Base-by-base conservation (phyloP, 2,329 filamentous ascomycete species). In the Teratosphaeria zuluensis region DNA sequence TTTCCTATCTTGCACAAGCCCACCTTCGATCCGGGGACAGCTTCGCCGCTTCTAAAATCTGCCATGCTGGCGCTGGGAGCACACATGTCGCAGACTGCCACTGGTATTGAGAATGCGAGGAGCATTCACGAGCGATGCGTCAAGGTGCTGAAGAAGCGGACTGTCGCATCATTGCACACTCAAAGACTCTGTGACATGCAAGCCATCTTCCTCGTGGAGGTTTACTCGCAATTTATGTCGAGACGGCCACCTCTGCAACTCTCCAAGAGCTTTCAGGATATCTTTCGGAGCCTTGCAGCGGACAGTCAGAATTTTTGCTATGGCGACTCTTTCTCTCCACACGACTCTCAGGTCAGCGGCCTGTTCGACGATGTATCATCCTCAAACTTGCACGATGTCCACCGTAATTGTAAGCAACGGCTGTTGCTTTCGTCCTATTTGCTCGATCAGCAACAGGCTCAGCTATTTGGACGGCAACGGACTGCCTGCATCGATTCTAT, bases 51-150 rank as follows among this genome's bases (percentile, higher is more conserved):
- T 64, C 69, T 78, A n/a, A 69, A 67, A 51, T 74, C 75, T 28
- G 72, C 75, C n/a, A 75, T 78, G 67, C 65, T 77, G 51, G 73
- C 76, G 4, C 69, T 78, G 30, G 76, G 76, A 35, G 74, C 72
- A 4, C 73, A 77, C 53, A 73, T 74, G 52, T 70, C 72, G 53
- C 61, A 69, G 48, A 65, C 65, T 54, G 28, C 56, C 4, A 54
- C 56, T 9, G 70, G 73, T 38, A 70, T 70, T 51, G 63, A 64
- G 7, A 72, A 74, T 58, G 71, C 74, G 16, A 66, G 71, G 56
- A 67, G 69, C 12, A 63, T 78, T 35, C 76, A 77, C 59, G 73
- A 76, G 56, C 68, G 65, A 35, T 77, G 74, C 61, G 56, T 74
- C 48, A 76, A 76, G 61, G 63, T 77, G 31, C 66, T 78, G 19